Evolutionary conservation across 257 asterid genomes (phyloP).

Genomic region (Forsythia suspensa): DNA sequence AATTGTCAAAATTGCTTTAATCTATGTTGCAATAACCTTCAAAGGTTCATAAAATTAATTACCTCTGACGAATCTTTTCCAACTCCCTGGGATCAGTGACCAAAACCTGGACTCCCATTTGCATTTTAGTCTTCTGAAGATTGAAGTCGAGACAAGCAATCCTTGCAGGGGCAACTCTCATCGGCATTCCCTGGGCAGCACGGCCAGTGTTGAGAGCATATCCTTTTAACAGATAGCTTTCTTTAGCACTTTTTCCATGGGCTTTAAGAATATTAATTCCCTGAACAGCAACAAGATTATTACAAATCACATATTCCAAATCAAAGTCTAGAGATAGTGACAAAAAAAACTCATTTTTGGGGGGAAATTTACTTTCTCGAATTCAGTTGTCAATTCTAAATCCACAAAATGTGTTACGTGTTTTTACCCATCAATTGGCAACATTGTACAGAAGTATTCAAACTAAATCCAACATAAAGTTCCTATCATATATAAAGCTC

Average conservation of each 20-base stretch:
- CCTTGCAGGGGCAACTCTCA: constrained; percentile 78
- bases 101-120: constrained; percentile 92
- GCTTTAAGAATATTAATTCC: constrained; percentile 94
- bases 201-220: constrained; percentile 93
- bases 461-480: not conserved
- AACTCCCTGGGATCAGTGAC: constrained; percentile 93
- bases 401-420: not conserved
- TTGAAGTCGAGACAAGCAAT: constrained; percentile 94
- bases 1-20: not conserved
- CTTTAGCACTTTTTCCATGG: constrained; percentile 91
- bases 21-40: not conserved
- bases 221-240: constrained; percentile 81
- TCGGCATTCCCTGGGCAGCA: constrained; percentile 94
- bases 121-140: constrained; percentile 94
- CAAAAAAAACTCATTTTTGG: not conserved
- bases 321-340: constrained; percentile 5
- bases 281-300: constrained; percentile 39
- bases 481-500: not conserved
- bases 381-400: not conserved
- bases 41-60: constrained; percentile 16
- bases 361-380: not conserved
- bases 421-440: not conserved
- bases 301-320: constrained; percentile 19
- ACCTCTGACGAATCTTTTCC: constrained; percentile 96
- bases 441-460: not conserved